These are phyloP conservation scores for Cryptococcus sp. DNA, from an alignment of 1,284 basidiomycete genomes.

Conservation along the genomic window DNA sequence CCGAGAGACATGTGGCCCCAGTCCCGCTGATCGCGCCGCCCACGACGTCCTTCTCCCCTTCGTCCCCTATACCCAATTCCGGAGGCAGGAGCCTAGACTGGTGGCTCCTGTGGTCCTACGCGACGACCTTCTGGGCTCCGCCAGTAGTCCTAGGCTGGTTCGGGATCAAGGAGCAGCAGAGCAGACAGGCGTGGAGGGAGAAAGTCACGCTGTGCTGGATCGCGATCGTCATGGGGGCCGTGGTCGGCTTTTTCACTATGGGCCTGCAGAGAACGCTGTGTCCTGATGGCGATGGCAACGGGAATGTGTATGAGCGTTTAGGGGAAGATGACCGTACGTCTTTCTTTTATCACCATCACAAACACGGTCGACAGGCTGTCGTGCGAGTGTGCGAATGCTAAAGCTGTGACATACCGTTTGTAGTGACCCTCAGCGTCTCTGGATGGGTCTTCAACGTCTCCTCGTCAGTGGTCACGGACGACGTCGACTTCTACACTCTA, in stretches of 20 bases:
- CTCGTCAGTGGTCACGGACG: conserved; percentile 59
- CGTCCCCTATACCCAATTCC: conserved; percentile 25
- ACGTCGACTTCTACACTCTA: conserved; percentile 65
- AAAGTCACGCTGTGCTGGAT: conserved; percentile 92
- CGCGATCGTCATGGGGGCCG: conserved; percentile 72
- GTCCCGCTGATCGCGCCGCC: conserved; percentile 84
- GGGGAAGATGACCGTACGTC: conserved; percentile 44
- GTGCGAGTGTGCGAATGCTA: not conserved
- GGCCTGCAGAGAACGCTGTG: conserved; percentile 92
- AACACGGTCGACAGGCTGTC: not conserved
- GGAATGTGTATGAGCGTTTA: conserved; percentile 33
- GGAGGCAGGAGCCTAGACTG: conserved; percentile 59
- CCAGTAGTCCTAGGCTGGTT: conserved; percentile 68
- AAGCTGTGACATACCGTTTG: not conserved
- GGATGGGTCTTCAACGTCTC: conserved; percentile 79
- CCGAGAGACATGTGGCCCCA: conserved; percentile 86
- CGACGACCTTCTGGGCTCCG: conserved; percentile 91
- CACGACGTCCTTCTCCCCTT: conserved; percentile 48
- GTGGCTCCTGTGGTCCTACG: conserved; percentile 79
- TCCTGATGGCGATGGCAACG: conserved; percentile 58
- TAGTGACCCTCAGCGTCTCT: conserved; percentile 71
- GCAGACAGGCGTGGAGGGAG: conserved; percentile 94
- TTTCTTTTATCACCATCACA: not conserved
- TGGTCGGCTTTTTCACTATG: conserved; percentile 90
- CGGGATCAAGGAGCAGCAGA: conserved; percentile 75